Evolutionary conservation across 2,329 filamentous ascomycete species (phyloP).

Genomic region (Xylaria sp.): DNA sequence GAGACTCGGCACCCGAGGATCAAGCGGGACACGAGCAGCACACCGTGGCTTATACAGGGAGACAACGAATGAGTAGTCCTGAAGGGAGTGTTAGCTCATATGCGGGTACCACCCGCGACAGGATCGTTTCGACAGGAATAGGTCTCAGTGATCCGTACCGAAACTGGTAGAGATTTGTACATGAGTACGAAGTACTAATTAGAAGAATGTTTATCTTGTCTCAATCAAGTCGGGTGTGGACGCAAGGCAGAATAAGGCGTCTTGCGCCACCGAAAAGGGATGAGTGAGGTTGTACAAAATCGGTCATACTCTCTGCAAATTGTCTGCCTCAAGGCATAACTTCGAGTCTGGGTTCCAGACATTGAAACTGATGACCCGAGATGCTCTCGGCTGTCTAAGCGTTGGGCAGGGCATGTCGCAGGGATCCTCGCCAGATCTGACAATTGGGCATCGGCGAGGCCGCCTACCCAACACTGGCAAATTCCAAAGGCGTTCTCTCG

Average conservation of each 20-base stretch:
- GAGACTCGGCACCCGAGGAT: conserved; percentile 38
- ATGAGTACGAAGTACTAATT: conserved; percentile 11
- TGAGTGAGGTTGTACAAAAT: not conserved
- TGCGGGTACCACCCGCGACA: conserved; percentile 21
- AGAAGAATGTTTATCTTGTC: conserved; percentile 31
- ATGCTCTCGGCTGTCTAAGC: not conserved
- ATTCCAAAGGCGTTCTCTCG: conserved; percentile 19
- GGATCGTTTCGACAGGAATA: conserved; percentile 34
- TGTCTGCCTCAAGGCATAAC: too few relatives aligned
- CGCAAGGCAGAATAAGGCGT: not conserved
- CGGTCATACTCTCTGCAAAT: too few relatives aligned
- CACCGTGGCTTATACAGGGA: conserved; percentile 25
- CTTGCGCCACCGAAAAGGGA: not conserved
- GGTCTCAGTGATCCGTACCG: conserved; percentile 9
- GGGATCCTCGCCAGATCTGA: not conserved
- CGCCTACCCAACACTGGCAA: conserved; percentile 18
- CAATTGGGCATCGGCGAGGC: conserved; percentile 11
- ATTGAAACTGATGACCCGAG: too few relatives aligned
- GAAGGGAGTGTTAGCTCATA: conserved; percentile 7
- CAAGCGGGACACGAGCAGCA: conserved; percentile 36
- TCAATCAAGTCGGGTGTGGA: not conserved
- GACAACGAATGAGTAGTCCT: conserved; percentile 17
- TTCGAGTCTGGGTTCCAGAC: too few relatives aligned
- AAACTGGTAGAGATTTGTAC: conserved; percentile 1
- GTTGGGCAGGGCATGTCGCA: not conserved